Base-by-base conservation (phyloP, 1,284 basidiomycete species). In the Apiotrichum gracile region DNA sequence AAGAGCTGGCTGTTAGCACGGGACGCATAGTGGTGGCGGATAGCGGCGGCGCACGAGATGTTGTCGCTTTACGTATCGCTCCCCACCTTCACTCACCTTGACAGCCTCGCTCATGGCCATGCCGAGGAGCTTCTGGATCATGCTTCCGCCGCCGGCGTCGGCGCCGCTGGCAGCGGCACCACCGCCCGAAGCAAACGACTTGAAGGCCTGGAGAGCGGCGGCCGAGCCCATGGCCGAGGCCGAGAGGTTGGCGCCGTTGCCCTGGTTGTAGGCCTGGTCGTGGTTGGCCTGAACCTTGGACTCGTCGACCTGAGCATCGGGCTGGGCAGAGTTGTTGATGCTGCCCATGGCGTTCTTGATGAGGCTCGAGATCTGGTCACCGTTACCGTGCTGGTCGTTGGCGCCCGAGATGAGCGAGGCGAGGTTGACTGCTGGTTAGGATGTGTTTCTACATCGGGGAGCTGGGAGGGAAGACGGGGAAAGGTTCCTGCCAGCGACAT, bases 61-160 rank as follows among this genome's bases (percentile, higher is more conserved):
- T 21, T 25, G 16, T 4, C 16, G 34, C 34, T 19, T n/a, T 35
- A 16, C 12, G 12, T 34, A 16, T 34, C 9, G 26, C 26, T 5
- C 17, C 16, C 8, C 16, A 38, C 14, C 19, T 7, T 6, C 25
- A 56, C 64, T 47, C 46, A 72, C 69, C 63, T 73, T 74, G 58
- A 68, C 66, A 55, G 73, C 74, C 68, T 92, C 85, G 0, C 82
- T 81, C 87, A 92, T 88, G 13, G 88, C 89, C 71, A 89, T 73
- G 62, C 85, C 84, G 71, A 93, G 83, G 51, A 93, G 78, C 69
- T 88, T 72, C 60, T 61, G 62, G 57, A 70, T 63, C 56, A 69
- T 65, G 53, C 65, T 57, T 27, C 82, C 78, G 2, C 78, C 73
- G 13, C 76, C 70, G 17, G 10, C 52, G 53, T 39, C 45, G 24